Base-by-base conservation (phyloP, 2,329 filamentous ascomycete genomes). In the Fusarium aywerte region DNA sequence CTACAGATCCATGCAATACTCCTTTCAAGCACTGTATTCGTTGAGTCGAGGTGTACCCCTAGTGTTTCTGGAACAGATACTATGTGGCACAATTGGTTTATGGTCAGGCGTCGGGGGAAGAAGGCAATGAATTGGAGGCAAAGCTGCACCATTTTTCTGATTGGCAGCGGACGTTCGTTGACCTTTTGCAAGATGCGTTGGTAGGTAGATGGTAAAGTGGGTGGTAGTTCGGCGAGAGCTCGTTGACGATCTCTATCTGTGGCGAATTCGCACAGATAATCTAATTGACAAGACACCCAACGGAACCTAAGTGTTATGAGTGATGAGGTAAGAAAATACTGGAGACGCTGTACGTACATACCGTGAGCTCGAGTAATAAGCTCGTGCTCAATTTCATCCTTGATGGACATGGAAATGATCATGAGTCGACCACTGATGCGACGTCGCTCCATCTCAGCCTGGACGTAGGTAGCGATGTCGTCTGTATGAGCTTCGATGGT, bases 231-330 rank as follows among this genome's bases (percentile, higher is more conserved):
- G 0, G 55, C 31, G 0, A 68, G 31, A 0, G 67, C 67, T 12
- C 60, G 23, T 1, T 38, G 48, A 1, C 65, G 61, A 2, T 58
- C 64, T 10, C 4, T 12, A 12, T 69, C 67, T 2, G 12, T 53
- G 1, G 23, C 23, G n/a, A 53, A 42, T 1, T 65, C 61, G 3
- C 45, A 45, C 9, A 69, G 40, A 29, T 68, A 63, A 15, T 69
- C 64, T 0, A 69, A 25, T 15, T 69, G 64, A 9, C 67, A 69
- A 3, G 50, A 39, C 10, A 62, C 67, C 67, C 67, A 69, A 0
- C 67, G 67, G 10, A 69, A 69, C 67, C 67, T 69, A 9, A 3
- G 1, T 25, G 1, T 2, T 25, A 25, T 25, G 25, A 25, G 25
- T 25, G 25, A 25, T 25, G 25, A 25, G 25, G 25, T 25, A 5